Evolutionary conservation across 2,329 filamentous ascomycete genomes (phyloP), one percentile per base, ranked within the genome.

Genomic region (Cercospora janseana): DNA sequence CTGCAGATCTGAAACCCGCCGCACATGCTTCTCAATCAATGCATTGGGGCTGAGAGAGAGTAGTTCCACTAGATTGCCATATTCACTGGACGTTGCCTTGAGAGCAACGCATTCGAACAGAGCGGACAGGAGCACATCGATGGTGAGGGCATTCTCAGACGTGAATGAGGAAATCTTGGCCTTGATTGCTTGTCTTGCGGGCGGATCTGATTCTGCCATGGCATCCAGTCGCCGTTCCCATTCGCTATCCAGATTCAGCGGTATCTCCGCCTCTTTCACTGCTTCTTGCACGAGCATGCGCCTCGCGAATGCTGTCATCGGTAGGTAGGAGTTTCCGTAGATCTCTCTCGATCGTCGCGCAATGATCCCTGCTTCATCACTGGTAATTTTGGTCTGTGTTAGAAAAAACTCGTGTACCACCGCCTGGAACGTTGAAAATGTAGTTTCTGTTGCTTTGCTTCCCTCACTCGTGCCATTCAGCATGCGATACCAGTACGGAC

Each of bases 211-310:
- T 31, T 82, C 79, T 23, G 93, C 75, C 5, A 86, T 76, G 1
- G 83, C 80, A 58, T 91, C 86, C 2, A 97, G 75, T 58, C 86
- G 85, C 37, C 84, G 78, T 65, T 90, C 86, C 93, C 93, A 97
- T 55, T 92, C 87, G 37, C 86, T 82, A 59, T 92, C 86, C 18
- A 78, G 66, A 3, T 67, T 64, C 12, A 60, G 52, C 10, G 76
- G 69, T 1, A 67, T 63, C 9, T 72, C 72, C 9, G 70, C 65
- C 16, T 60, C 28, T 7, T 49, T 51, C 20, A 85, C 68, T 31
- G 82, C 80, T 62, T 81, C 72, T 57, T 79, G 74, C 27, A 85
- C 70, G 3, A 86, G 70, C 23, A 86, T 75, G 48, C 80, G 78
- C 13, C 81, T 76, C 4, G 59, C 56, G 50, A 64, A 67, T 1